Percentiles rank a stretch among this genome's conserved stretches.
phyloP scores from a whole-genome alignment of 257 asterid genomes.

The Marsdenia floribunda region DNA sequence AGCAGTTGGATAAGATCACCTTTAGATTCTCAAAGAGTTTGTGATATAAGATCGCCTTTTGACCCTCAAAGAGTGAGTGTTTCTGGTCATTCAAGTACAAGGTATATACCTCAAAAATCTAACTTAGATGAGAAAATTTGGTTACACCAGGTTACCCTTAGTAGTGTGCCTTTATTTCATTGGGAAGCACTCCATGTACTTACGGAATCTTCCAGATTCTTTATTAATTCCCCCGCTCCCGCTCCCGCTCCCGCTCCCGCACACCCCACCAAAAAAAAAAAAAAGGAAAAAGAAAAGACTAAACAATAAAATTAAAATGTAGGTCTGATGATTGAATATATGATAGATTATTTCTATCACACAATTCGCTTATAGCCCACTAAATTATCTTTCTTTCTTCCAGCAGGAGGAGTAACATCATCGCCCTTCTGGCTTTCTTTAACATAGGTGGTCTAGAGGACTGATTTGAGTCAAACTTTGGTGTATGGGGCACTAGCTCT shows the following conservation, averaged over 20 bases:
- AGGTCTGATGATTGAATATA: not conserved
- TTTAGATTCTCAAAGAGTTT: slow-evolving; percentile 36
- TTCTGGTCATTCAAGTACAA: slow-evolving; percentile 45
- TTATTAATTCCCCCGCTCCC: not conserved
- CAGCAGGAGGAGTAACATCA: not conserved
- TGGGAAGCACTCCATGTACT: not conserved
- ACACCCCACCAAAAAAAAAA: not conserved
- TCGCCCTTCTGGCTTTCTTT: not conserved
- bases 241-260: no score
- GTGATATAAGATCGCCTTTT: slow-evolving; percentile 29
- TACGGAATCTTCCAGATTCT: not conserved
- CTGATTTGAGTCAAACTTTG: not conserved
- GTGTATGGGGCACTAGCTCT: not conserved
- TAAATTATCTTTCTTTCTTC: not conserved
- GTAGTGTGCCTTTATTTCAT: no score
- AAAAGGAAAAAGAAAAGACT: no score
- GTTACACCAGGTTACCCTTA: not conserved
- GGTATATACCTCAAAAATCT: slow-evolving; percentile 29
- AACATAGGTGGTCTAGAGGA: not conserved
- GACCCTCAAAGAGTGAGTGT: slow-evolving; percentile 35
- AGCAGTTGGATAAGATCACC: slow-evolving; percentile 39
- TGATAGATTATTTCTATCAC: not conserved
- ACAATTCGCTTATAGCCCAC: not conserved
- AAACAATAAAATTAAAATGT: not conserved
- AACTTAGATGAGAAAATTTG: not conserved